A percentile compares a stretch with the other conserved stretches of the same genome.
Evolutionary conservation across 495 filamentous ascomycete genomes (phyloP).

Genomic region (Penicillium soppii): DNA sequence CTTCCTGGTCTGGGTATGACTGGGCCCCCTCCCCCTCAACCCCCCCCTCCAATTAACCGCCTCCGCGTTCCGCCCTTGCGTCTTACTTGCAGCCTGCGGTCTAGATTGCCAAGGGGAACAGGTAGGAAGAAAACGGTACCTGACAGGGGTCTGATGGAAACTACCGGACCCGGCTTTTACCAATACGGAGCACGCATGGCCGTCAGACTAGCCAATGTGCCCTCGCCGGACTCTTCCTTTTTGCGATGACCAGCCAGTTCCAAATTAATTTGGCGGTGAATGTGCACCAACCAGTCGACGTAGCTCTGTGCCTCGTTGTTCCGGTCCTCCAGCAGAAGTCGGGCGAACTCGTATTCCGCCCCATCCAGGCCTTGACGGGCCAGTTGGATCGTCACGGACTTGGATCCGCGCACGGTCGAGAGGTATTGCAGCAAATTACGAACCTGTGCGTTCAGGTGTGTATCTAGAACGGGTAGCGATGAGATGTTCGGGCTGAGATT

Average conservation of each 20-base stretch:
- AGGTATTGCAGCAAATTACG: slow-evolving; percentile 91
- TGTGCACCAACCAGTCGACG: slow-evolving; percentile 96
- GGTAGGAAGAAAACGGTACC: background rate
- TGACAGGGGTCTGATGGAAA: slow-evolving; percentile 1
- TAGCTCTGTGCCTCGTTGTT: slow-evolving; percentile 98
- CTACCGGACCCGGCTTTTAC: slow-evolving; percentile 26
- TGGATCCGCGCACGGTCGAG: slow-evolving; percentile 75
- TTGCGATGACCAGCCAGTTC: slow-evolving; percentile 81
- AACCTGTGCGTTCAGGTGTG: slow-evolving; percentile 92
- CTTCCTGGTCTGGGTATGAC: slow-evolving; percentile 9
- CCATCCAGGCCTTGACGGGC: slow-evolving; percentile 93
- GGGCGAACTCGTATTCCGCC: slow-evolving; percentile 93
- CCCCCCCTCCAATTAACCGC: background rate
- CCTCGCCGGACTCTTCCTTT: slow-evolving; percentile 61
- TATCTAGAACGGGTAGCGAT: slow-evolving; percentile 72
- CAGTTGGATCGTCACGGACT: slow-evolving; percentile 84
- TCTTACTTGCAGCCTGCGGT: slow-evolving; percentile 2
- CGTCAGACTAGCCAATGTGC: slow-evolving; percentile 58
- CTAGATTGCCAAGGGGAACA: slow-evolving; percentile 10
- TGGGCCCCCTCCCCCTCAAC: background rate
- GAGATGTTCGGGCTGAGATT: slow-evolving; percentile 75
- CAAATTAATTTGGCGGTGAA: slow-evolving; percentile 87
- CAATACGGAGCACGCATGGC: slow-evolving; percentile 74
- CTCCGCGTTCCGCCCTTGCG: background rate
- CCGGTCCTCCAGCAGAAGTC: slow-evolving; percentile 86